Base-by-base conservation (phyloP, 2,329 filamentous ascomycete species). In the Hortaea werneckii region DNA sequence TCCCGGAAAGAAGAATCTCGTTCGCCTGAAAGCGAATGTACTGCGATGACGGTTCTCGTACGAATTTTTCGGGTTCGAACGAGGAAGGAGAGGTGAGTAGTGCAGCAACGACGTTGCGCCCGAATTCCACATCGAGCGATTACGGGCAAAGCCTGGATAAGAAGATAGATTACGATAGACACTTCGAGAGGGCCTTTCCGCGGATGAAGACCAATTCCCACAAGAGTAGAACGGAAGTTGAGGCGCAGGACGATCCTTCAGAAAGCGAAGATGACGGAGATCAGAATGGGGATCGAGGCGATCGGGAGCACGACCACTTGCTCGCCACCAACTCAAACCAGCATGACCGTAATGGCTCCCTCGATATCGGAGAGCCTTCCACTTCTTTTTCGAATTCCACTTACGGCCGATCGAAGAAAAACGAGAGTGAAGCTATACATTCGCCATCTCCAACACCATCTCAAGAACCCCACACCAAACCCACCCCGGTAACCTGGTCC, bases 401-500 rank as follows among this genome's bases (percentile, higher is more conserved):
- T 20, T 20, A 20, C 20, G 20, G 20, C 20, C 20, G 20, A 20
- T 20, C 20, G 20, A 20, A 20, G 20, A 20, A 20, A 20, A 20
- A 20, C 20, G 20, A 20, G 20, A 20, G 20, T 20, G 20, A 20
- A 20, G 20, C 20, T 20, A 20, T 20, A 20, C 20, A 35, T 41
- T 27, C 30, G 32, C 10, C 26, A 49, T 54, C 12, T 41, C 6
- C 54, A 55, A 30, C 51, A 45, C n/a, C 54, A 59, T 5, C 45
- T 44, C 34, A 55, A 37, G 39, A 54, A 11, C 44, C 45, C 5
- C 40, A 45, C 10, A 37, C 46, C 7, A 13, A 13, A 30, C 50
- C 49, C 35, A 45, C 49, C 5, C 2, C 73, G 0, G 76, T 84
- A 20, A 76, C 80, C 49, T 92, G 85, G 86, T 69, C 69, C 37